These are phyloP conservation scores for Ochetophila trinervis DNA, from an alignment of 306 rosid genomes.

Conservation along the genomic window DNA sequence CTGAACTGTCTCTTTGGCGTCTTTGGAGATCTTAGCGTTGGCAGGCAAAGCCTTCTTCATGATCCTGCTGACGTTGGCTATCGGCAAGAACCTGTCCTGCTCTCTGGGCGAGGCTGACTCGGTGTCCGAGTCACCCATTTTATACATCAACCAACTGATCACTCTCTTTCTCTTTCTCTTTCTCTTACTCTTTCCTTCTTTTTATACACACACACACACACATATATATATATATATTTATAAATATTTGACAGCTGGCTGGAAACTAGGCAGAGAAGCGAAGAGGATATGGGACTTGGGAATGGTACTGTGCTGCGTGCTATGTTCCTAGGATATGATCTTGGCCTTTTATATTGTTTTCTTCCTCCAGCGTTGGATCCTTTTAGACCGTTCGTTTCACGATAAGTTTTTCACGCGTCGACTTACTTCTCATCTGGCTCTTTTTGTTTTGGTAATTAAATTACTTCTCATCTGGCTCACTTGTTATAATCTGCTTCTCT, in stretches of 20 bases:
- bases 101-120: slow-evolving; percentile 45
- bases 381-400: slow-evolving; percentile 22
- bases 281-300: too few species aligned
- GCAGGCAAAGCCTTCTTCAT: slow-evolving; percentile 61
- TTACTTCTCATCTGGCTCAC: too few species aligned
- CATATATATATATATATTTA: background rate
- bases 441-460: background rate
- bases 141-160: background rate
- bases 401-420: slow-evolving; percentile 21
- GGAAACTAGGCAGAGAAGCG: background rate
- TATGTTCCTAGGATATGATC: too few species aligned
- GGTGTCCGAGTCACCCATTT: slow-evolving; percentile 60
- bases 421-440: background rate
- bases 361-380: slow-evolving; percentile 7
- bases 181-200: background rate
- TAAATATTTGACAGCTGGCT: background rate
- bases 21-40: slow-evolving; percentile 58
- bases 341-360: background rate
- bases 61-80: slow-evolving; percentile 63
- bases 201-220: background rate
- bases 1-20: slow-evolving; percentile 57
- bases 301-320: too few species aligned
- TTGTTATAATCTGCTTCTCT: too few species aligned
- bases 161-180: background rate
- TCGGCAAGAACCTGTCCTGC: slow-evolving; percentile 55